A percentile compares a stretch with the other conserved stretches of the same genome.
These are phyloP conservation scores for Allium cepa DNA, from an alignment of 106 monocot genomes.

Conservation along the genomic window DNA sequence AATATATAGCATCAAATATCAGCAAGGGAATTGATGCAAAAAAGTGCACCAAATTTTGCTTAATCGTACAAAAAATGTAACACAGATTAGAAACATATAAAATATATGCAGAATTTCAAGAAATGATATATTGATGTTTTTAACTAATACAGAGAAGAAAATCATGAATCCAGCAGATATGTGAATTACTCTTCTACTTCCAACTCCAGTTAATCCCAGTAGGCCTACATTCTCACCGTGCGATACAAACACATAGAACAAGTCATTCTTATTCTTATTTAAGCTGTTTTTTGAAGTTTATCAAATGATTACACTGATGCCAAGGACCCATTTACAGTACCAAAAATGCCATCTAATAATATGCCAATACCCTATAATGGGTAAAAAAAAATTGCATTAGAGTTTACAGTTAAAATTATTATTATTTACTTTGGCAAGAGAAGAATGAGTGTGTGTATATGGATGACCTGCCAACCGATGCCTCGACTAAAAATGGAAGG, in stretches of 20 bases:
- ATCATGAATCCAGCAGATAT: conserved; percentile 62
- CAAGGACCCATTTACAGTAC: conserved; percentile 69
- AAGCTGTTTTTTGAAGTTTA: not conserved
- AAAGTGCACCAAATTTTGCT: conserved; percentile 94
- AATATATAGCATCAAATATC: conserved; percentile 68
- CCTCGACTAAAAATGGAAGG: conserved; percentile 85
- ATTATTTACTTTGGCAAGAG: not conserved
- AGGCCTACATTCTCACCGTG: conserved; percentile 75
- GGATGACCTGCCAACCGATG: conserved; percentile 75
- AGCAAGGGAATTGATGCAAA: conserved; percentile 86
- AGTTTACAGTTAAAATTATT: not conserved
- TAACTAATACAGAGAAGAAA: conserved; percentile 72
- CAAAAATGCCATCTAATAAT: conserved; percentile 78
- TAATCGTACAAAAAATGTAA: not conserved
- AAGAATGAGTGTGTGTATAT: not conserved
- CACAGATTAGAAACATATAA: not conserved
- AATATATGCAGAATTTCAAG: too few relatives aligned
- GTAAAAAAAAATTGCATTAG: not conserved
- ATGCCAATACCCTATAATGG: conserved; percentile 64
- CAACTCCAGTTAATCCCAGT: conserved; percentile 64
- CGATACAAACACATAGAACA: not conserved
- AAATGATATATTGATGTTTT: not conserved
- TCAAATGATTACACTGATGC: conserved; percentile 63
- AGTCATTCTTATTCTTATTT: not conserved
- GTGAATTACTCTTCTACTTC: conserved; percentile 65